A percentile compares a stretch with the other conserved stretches of the same genome.
phyloP scores from a whole-genome alignment of 164 flowering plant genomes.

The Buxus sempervirens region DNA sequence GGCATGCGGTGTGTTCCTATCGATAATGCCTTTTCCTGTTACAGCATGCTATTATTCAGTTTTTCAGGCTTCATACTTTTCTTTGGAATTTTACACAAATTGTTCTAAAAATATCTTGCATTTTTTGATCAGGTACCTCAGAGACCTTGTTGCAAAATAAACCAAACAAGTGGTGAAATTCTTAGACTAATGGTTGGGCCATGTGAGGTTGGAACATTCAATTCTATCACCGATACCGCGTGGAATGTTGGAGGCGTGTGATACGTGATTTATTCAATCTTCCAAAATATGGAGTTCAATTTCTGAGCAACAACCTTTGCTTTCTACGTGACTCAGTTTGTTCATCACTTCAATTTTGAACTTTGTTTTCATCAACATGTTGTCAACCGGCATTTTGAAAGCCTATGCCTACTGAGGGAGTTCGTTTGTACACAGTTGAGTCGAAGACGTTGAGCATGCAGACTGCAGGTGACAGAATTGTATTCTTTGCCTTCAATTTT shows the following conservation, averaged over 20 bases:
- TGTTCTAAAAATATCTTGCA: background rate
- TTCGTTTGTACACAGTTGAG: slow-evolving; percentile 20
- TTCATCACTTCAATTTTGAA: slow-evolving; percentile 6
- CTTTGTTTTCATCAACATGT: background rate
- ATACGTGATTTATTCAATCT: slow-evolving; percentile 4
- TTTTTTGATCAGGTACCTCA: slow-evolving; percentile 40
- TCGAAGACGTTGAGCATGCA: slow-evolving; percentile 16
- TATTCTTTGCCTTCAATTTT: slow-evolving; percentile 34
- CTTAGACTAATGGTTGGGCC: slow-evolving; percentile 43
- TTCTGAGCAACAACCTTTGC: slow-evolving; percentile 2
- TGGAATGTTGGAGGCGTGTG: slow-evolving; percentile 22
- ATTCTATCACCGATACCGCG: slow-evolving; percentile 21
- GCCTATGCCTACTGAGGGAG: slow-evolving; percentile 4
- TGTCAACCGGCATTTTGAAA: slow-evolving; percentile 1
- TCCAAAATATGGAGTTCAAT: background rate
- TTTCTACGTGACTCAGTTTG: slow-evolving; percentile 1
- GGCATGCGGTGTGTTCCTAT: slow-evolving; percentile 49
- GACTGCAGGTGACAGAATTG: slow-evolving; percentile 15
- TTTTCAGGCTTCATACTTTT: background rate
- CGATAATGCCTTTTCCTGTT: background rate
- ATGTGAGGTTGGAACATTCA: slow-evolving; percentile 35
- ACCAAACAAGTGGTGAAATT: slow-evolving; percentile 28
- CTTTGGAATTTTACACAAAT: background rate
- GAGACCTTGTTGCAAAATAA: slow-evolving; percentile 47
- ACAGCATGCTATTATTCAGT: background rate